Conservation (phyloP, 2,329 filamentous ascomycete species). For the Phaeosphaeriaceae sp. region DNA sequence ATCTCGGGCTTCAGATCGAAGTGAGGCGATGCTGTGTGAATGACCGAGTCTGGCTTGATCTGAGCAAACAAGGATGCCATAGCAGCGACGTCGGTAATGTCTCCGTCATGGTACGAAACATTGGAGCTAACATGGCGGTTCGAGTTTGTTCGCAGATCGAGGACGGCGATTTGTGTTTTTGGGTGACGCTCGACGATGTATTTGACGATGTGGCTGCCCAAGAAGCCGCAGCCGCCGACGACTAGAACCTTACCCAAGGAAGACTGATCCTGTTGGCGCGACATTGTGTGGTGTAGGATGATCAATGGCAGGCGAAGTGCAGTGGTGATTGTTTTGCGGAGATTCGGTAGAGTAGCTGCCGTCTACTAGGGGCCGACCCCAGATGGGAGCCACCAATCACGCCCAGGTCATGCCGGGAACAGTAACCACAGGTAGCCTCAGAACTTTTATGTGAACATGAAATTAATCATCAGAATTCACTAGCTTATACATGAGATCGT, state of each 20-base stretch:
- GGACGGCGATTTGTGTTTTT: constrained; percentile 54
- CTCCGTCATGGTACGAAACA: constrained; percentile 59
- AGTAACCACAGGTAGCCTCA: not conserved
- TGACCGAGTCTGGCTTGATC: constrained; percentile 56
- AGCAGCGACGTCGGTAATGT: constrained; percentile 56
- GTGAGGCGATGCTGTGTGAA: constrained; percentile 60
- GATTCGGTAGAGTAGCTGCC: constrained; percentile 20
- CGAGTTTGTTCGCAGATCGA: constrained; percentile 55
- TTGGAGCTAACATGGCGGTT: constrained; percentile 51
- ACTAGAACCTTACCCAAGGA: constrained; percentile 58
- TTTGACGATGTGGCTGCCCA: constrained; percentile 60
- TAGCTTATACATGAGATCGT: not conserved
- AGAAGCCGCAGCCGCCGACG: constrained; percentile 60
- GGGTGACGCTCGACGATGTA: constrained; percentile 53
- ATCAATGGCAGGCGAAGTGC: constrained; percentile 5
- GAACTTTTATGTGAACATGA: too few relatives aligned
- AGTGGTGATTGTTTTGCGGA: constrained; percentile 21
- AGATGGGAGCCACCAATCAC: not conserved
- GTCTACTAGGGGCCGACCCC: constrained; percentile 14
- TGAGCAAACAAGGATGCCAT: constrained; percentile 53
- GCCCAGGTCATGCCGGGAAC: constrained; percentile 14
- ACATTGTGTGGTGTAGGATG: constrained; percentile 19
- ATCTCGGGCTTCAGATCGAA: constrained; percentile 49
- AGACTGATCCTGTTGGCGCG: constrained; percentile 22
- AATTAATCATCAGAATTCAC: too few relatives aligned